Base-by-base conservation (phyloP, 2,329 filamentous ascomycete species). In the Sporothrix sp. region DNA sequence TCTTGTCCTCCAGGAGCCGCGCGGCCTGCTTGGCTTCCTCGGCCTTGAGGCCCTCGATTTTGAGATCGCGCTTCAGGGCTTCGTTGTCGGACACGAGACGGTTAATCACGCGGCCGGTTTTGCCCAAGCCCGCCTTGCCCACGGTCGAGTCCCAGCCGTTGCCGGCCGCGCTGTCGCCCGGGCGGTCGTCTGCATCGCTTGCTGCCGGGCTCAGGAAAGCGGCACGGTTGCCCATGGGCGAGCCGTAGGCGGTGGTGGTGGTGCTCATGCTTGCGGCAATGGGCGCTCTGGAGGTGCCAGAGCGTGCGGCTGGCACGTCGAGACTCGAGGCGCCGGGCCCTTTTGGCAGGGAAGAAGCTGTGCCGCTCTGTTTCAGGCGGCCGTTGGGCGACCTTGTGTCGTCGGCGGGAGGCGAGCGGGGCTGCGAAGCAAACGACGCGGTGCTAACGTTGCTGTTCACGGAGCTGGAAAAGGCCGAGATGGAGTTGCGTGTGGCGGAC, bases 61-160 rank as follows among this genome's bases (percentile, higher is more conserved):
- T 73, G 52, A 86, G 71, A 56, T 91, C 85, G 48, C 85, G 77
- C 59, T 85, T 85, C 40, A 91, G 71, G 36, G 81, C 76, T 61
- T 91, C 86, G 58, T 89, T 89, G 62, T 91, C 86, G 48, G 82
- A 82, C 62, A 88, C 86, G 49, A 93, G 75, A 61, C 81, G 80
- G 67, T 93, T 87, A 65, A 93, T 91, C 48, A 88, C 84, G 30
- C 84, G 74, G 8, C 84, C 84, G 9, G 82, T 87, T 69, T 88
- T 88, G 38, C 84, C 84, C 2, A 84, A 68, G 3, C 79, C 81
- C 7, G 82, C 82, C 61, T 83, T 82, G 57, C 82, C 82, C 40
- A 85, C 76, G 3, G 81, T 81, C 27, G 80, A 79, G 60, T 84
- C 82, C 78, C 81, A 70, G 49, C 51, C 63, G 54, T 61, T 59